Percentiles rank a stretch among this genome's conserved stretches.
Evolutionary conservation across 1,284 basidiomycete genomes (phyloP).

Genomic region (Fomitopsis betulina): DNA sequence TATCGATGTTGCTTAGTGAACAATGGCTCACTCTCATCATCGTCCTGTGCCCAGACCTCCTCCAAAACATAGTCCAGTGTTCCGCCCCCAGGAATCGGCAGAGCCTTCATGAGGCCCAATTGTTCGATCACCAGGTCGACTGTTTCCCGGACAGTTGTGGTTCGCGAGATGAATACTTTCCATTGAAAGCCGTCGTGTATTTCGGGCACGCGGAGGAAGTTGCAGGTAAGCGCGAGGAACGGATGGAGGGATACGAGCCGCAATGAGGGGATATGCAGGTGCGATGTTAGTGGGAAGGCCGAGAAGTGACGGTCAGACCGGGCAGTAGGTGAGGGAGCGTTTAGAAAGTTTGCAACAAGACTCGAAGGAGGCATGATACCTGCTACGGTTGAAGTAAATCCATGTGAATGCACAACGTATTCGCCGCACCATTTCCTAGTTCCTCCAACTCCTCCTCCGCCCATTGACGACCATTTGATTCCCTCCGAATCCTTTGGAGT

Average conservation of each 20-base stretch:
- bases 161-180: conserved; percentile 57
- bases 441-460: conserved; percentile 62
- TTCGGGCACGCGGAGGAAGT: conserved; percentile 73
- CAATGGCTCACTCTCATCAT: conserved; percentile 43
- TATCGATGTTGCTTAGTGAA: background rate
- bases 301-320: conserved; percentile 56
- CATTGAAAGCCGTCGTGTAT: conserved; percentile 71
- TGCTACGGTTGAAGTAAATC: conserved; percentile 22
- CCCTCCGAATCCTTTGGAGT: conserved; percentile 55
- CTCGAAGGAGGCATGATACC: conserved; percentile 46
- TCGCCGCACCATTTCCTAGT: conserved; percentile 52
- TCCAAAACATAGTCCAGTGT: conserved; percentile 64
- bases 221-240: conserved; percentile 46
- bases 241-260: conserved; percentile 72
- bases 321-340: conserved; percentile 30
- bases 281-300: conserved; percentile 66
- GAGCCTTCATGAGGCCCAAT: conserved; percentile 61
- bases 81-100: conserved; percentile 58
- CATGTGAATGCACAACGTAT: background rate
- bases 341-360: conserved; percentile 49
- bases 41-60: conserved; percentile 50
- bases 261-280: conserved; percentile 62
- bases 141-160: conserved; percentile 48
- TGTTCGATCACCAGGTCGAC: conserved; percentile 54
- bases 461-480: conserved; percentile 59